Base-by-base conservation (phyloP, 2,329 filamentous ascomycete genomes). In the Pseudocercospora fuligena region DNA sequence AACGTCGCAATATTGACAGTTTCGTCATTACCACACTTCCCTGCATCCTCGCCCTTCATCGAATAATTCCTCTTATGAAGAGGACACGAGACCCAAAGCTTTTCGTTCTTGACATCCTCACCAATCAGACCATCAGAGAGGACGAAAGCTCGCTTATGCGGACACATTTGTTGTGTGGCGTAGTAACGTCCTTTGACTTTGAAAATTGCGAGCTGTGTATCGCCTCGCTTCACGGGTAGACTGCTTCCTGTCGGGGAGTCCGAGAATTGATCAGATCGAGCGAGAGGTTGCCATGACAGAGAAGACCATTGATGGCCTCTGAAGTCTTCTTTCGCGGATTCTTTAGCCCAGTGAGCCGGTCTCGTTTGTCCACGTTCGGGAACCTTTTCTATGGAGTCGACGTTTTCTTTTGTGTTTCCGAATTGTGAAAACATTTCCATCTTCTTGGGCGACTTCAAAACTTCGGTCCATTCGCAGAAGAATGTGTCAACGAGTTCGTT, bases 401-500 rank as follows among this genome's bases (percentile, higher is more conserved):
- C 79, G 0, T 82, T 87, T n/a, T 94, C 92, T 14, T 83, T 77
- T 0, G 92, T 94, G 83, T 97, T 97, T 75, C 88, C 89, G 76
- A 97, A 97, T 79, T 97, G 93, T 49, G 84, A 82, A 83, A 97
- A 97, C 69, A 87, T 86, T 68, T 87, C 87, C 5, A 87, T 85
- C 43, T 90, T 86, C 58, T 87, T 85, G 0, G 92, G 91, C 65
- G 89, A 85, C 56, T 87, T 87, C 76, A 97, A 84, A 0, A 90
- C 92, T 78, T 94, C 92, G 14, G 91, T 92, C 93, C 93, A 97
- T 80, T 97, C 93, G 81, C 93, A 93, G 81, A 95, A 96, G 83
- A 90, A 97, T 16, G 87, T 88, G 70, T 89, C 90, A 5, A 97
- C 92, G 0, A 97, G 86, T 59, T 92, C 89, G 74, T 92, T 84